Evolutionary conservation across 805 yeast species (phyloP).

Genomic region (Yarrowia sp.): DNA sequence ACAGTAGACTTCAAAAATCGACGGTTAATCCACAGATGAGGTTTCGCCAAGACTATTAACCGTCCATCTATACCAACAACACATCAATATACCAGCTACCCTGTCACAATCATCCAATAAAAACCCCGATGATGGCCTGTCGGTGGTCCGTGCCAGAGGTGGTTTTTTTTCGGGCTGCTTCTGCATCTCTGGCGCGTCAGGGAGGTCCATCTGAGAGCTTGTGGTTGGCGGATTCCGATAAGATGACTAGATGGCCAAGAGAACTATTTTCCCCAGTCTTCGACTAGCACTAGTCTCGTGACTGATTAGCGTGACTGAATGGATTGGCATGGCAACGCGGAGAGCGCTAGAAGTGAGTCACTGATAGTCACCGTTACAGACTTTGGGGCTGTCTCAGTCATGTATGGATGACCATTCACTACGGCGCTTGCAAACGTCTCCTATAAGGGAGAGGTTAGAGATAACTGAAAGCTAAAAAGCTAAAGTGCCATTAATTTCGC

Average conservation of each 20-base stretch:
- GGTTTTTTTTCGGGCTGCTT: neutral
- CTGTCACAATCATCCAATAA: neutral
- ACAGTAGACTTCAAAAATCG: too few species aligned
- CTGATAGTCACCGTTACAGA: neutral
- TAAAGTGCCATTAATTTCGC: slow-evolving; percentile 7
- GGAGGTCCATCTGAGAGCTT: neutral
- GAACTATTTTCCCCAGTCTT: neutral
- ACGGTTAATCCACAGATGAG: too few species aligned
- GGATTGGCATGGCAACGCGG: too few species aligned
- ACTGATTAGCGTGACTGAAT: neutral
- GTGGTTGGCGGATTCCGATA: slow-evolving; percentile 15
- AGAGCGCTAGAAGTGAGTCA: neutral
- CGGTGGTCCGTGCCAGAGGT: neutral
- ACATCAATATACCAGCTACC: too few species aligned
- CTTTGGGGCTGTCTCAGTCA: neutral
- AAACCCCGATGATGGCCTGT: neutral
- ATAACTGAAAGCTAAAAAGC: slow-evolving; percentile 15
- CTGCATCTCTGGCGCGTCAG: slow-evolving; percentile 11
- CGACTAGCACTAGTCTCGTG: neutral
- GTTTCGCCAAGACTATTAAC: too few species aligned
- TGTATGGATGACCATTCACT: neutral
- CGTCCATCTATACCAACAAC: too few species aligned
- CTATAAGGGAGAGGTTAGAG: slow-evolving; percentile 13
- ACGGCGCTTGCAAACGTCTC: slow-evolving; percentile 1
- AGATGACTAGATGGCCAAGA: neutral